Base-by-base conservation (phyloP, 495 filamentous ascomycete species). In the Physcia stellaris region DNA sequence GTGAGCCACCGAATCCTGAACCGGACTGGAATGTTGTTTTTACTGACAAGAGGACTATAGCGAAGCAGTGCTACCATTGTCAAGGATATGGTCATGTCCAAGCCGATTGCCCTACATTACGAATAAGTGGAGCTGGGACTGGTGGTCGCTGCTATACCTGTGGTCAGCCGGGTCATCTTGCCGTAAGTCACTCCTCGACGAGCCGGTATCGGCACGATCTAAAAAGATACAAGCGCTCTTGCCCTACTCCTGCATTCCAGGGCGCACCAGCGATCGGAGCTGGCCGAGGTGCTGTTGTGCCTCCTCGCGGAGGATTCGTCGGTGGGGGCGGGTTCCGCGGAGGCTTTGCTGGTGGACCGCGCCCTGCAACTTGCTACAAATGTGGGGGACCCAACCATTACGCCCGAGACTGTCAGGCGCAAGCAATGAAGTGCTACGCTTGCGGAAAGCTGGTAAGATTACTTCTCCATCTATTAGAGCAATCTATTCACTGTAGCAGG, bases 51-150 rank as follows among this genome's bases (percentile, higher is more conserved):
- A 35, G 37, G 23, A 34, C 34, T 53, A 39, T 50, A 79, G 75
- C 83, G 28, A 99, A 99, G 75, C 92, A 99, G 67, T 99, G 92
- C 76, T 99, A 99, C 59, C 90, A 96, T 67, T 99, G 92, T 70
- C 90, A 96, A 64, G 92, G 92, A 24, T 70, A 95, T 43, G 92
- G 92, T 41, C 92, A 99, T 57, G 90, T 99, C 53, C 92, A 99
- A 67, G 92, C 92, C 45, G 92, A 96, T 60, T 99, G 92, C 73
- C 92, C 92, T 45, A 99, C 92, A 36, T 72, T 96, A 41, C 85
- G 92, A 52, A 65, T 99, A 43, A 93, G 80, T 57, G 84, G 84
- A 46, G 73, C 71, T 39, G 75, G 77, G 40, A 69, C 75, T 31
- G 49, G 49, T 52, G 83, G 83, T 40, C 82, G 86, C 39, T 99